Evolutionary conservation across 108 stramenopile genomes (phyloP).

Genomic region (Skeletonema costatum): DNA sequence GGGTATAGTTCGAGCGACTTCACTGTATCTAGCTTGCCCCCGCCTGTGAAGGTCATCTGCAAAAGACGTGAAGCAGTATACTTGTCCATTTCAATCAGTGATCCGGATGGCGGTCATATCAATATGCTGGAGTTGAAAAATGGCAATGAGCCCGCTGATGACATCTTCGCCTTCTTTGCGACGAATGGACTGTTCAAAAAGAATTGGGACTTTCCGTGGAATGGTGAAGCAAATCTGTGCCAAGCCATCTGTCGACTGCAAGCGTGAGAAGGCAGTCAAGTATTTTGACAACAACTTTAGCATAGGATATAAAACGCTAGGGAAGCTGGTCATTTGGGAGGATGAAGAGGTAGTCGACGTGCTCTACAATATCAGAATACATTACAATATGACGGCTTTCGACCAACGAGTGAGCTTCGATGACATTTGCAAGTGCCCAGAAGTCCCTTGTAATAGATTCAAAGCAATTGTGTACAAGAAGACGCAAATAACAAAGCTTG

Average conservation of each 20-base stretch:
- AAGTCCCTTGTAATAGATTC: slow-evolving; percentile 38
- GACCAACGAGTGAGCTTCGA: slow-evolving; percentile 42
- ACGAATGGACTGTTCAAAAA: slow-evolving; percentile 48
- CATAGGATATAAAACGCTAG: slow-evolving; percentile 30
- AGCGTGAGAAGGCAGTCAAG: slow-evolving; percentile 42
- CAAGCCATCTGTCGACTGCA: slow-evolving; percentile 39
- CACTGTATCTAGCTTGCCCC: no score
- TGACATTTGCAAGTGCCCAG: slow-evolving; percentile 43
- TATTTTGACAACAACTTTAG: slow-evolving; percentile 36
- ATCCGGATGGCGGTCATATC: slow-evolving; percentile 32
- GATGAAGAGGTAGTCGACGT: slow-evolving; percentile 56
- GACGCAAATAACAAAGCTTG: slow-evolving; percentile 50
- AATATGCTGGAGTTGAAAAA: slow-evolving; percentile 39
- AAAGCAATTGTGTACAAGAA: slow-evolving; percentile 42
- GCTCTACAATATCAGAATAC: slow-evolving; percentile 32
- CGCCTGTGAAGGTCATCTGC: no score
- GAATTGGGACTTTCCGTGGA: slow-evolving; percentile 44
- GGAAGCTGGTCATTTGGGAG: slow-evolving; percentile 42
- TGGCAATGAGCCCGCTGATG: slow-evolving; percentile 54
- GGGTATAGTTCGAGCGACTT: no score
- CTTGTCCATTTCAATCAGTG: slow-evolving; percentile 37
- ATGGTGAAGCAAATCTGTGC: slow-evolving; percentile 45
- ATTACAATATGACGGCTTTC: slow-evolving; percentile 32
- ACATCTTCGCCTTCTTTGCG: slow-evolving; percentile 38
- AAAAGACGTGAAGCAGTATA: slow-evolving; percentile 27